phyloP scores from a whole-genome alignment of 202 grass and related monocot species.

The Dendrocalamus latiflorus region DNA sequence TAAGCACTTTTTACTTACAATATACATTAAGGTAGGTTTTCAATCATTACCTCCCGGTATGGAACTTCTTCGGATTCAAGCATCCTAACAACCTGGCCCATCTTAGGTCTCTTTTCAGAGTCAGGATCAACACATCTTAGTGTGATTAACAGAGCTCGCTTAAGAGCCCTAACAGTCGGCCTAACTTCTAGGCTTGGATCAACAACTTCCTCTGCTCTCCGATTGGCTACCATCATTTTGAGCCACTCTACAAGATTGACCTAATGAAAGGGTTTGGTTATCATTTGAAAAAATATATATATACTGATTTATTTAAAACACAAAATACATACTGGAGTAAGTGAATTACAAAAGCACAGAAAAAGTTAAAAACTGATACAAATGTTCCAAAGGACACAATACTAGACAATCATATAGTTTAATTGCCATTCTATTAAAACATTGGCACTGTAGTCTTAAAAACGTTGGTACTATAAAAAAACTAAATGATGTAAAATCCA shows the following conservation, averaged over 20 bases:
- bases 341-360: background rate
- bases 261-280: slow-evolving; percentile 29
- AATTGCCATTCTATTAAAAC: background rate
- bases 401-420: no score
- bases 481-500: background rate
- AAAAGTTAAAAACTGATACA: background rate
- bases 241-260: slow-evolving; percentile 95
- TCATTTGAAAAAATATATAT: no score
- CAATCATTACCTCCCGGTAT: slow-evolving; percentile 65
- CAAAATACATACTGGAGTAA: background rate
- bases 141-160: slow-evolving; percentile 64
- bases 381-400: no score
- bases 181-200: slow-evolving; percentile 57
- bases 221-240: slow-evolving; percentile 76
- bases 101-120: slow-evolving; percentile 87
- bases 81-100: slow-evolving; percentile 85
- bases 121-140: slow-evolving; percentile 84
- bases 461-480: background rate
- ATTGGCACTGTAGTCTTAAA: background rate
- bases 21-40: slow-evolving; percentile 9
- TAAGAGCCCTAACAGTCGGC: slow-evolving; percentile 63
- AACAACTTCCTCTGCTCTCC: slow-evolving; percentile 85
- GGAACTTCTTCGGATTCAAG: slow-evolving; percentile 80
- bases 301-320: background rate
- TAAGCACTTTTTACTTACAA: background rate